A percentile compares a stretch with the other conserved stretches of the same genome.
Conservation (phyloP, 2,329 filamentous ascomycete species). For the Colletotrichum scovillei region DNA sequence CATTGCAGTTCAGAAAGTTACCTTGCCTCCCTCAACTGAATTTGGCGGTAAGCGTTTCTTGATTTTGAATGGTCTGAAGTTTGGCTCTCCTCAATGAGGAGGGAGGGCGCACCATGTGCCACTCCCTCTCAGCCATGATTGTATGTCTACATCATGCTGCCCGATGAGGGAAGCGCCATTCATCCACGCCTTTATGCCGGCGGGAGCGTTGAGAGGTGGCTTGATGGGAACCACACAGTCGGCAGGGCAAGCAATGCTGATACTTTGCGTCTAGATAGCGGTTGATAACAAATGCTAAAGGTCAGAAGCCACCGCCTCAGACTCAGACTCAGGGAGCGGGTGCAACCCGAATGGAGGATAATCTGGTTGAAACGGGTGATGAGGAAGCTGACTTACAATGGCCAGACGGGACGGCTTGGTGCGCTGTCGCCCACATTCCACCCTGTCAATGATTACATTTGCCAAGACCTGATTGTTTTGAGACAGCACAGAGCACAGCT, state of each 20-base stretch:
- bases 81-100: not conserved
- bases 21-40: not conserved
- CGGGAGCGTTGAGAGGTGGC: not conserved
- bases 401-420: conserved; percentile 1
- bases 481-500: not conserved
- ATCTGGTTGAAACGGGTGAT: not conserved
- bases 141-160: conserved; percentile 13
- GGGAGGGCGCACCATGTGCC: not conserved
- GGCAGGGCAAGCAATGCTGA: not conserved
- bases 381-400: conserved; percentile 11
- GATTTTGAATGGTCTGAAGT: not conserved
- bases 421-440: not conserved
- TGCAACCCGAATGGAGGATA: not conserved
- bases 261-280: not conserved
- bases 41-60: not conserved
- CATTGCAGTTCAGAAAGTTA: not conserved
- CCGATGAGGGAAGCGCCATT: not conserved
- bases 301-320: not conserved
- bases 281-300: not conserved
- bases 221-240: not conserved
- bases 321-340: not conserved
- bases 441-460: not conserved
- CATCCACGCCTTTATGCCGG: not conserved
- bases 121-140: not conserved
- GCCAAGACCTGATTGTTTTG: not conserved